Conservation (phyloP, 805 yeast species). For the Candida saitoana region DNA sequence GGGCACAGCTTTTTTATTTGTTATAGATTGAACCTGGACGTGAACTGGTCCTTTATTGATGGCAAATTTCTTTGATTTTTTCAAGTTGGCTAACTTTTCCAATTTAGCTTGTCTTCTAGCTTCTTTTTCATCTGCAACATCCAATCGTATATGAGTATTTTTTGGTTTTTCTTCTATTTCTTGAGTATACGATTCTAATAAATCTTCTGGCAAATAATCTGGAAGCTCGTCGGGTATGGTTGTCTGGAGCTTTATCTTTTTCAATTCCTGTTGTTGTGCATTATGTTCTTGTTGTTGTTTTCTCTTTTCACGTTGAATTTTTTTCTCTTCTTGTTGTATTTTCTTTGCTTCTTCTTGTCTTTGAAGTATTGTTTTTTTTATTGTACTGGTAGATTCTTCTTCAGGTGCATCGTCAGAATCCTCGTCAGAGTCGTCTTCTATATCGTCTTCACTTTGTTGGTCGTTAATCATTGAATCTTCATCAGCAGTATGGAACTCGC, state of each 20-base stretch:
- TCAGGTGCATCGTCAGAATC: constrained; percentile 38
- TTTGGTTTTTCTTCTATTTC: constrained; percentile 11
- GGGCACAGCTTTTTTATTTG: constrained; percentile 28
- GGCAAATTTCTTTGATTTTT: constrained; percentile 16
- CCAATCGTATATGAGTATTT: constrained; percentile 31
- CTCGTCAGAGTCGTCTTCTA: constrained; percentile 12
- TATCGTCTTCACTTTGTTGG: constrained; percentile 10
- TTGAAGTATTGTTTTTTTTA: constrained; percentile 24
- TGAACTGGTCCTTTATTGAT: constrained; percentile 39
- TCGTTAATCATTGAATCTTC: constrained; percentile 8
- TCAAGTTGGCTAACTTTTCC: constrained; percentile 28
- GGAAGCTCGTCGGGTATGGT: constrained; percentile 28
- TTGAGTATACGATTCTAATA: constrained; percentile 21
- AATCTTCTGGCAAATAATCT: constrained; percentile 40
- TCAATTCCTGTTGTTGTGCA: constrained; percentile 32
- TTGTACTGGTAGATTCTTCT: constrained; percentile 33
- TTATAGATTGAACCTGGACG: constrained; percentile 28
- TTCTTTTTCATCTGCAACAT: constrained; percentile 29
- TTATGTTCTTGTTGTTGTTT: constrained; percentile 29
- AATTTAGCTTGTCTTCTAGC: constrained; percentile 28
- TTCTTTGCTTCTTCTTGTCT: constrained; percentile 20
- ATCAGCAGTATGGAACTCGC: constrained; percentile 15
- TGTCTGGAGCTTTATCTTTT: constrained; percentile 15
- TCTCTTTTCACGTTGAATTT: constrained; percentile 32
- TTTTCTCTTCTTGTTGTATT: constrained; percentile 21